These are phyloP conservation scores for Camellia oleifera DNA, from an alignment of 179 eudicot species.

Conservation along the genomic window DNA sequence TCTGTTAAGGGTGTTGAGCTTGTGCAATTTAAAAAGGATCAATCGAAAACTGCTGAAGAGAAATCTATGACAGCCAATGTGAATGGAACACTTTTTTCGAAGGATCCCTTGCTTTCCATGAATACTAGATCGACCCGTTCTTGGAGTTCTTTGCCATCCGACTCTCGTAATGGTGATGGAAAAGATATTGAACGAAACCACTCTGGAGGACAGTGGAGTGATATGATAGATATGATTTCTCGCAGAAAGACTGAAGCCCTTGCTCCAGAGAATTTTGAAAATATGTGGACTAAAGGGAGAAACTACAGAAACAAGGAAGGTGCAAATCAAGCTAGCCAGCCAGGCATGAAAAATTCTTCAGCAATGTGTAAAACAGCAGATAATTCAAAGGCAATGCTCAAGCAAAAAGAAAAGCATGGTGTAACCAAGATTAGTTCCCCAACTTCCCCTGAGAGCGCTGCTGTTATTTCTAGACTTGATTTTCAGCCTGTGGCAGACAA, in stretches of 20 bases:
- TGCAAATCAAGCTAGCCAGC: slow-evolving; percentile 22
- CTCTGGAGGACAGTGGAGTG: slow-evolving; percentile 86
- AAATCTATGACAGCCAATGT: slow-evolving; percentile 30
- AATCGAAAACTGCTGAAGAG: slow-evolving; percentile 33
- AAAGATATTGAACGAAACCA: slow-evolving; percentile 39
- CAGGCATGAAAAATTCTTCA: slow-evolving; percentile 34
- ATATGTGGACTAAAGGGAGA: slow-evolving; percentile 94
- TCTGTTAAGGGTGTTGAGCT: slow-evolving; percentile 90
- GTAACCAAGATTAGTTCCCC: slow-evolving; percentile 25
- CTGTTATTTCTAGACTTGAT: slow-evolving; percentile 23
- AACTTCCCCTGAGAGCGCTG: slow-evolving; percentile 24
- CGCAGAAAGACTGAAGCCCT: slow-evolving; percentile 73
- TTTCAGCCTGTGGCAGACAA: slow-evolving; percentile 28
- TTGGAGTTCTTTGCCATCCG: slow-evolving; percentile 56
- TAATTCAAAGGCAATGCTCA: slow-evolving; percentile 30
- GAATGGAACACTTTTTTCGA: slow-evolving; percentile 41
- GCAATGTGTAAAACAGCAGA: slow-evolving; percentile 25
- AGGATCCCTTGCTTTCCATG: slow-evolving; percentile 81
- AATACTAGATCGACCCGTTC: slow-evolving; percentile 79
- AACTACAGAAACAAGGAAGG: slow-evolving; percentile 52
- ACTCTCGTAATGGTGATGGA: slow-evolving; percentile 34
- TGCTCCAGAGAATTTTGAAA: slow-evolving; percentile 92
- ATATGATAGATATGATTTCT: slow-evolving; percentile 65
- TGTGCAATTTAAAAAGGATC: slow-evolving; percentile 57
- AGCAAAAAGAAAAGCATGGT: slow-evolving; percentile 34